Conservation (phyloP, 164 flowering plant species). For the Buxus sempervirens region DNA sequence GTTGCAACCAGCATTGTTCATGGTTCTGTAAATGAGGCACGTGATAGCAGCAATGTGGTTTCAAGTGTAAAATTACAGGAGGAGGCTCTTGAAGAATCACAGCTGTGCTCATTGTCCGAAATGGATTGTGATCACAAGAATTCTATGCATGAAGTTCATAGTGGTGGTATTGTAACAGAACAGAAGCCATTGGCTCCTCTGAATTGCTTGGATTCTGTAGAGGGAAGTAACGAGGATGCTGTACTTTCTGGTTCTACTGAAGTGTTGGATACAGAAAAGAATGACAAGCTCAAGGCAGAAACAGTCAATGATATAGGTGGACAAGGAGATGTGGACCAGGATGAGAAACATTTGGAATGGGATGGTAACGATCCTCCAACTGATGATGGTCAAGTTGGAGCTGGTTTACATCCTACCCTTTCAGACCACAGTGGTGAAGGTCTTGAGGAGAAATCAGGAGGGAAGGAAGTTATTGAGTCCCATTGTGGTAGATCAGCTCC, state of each 20-base stretch:
- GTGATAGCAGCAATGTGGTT: not conserved
- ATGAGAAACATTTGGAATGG: conserved; percentile 19
- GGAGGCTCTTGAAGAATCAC: conserved; percentile 20
- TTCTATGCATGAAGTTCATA: not conserved
- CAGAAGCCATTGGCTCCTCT: not conserved
- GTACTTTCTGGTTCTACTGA: conserved; percentile 16
- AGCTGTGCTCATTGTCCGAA: conserved; percentile 10
- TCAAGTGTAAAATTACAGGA: conserved; percentile 13
- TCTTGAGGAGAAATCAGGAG: conserved; percentile 27
- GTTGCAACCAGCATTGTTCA: not conserved
- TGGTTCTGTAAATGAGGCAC: not conserved
- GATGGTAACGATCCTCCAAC: conserved; percentile 13
- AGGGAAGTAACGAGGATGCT: conserved; percentile 8
- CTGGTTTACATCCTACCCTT: conserved; percentile 15
- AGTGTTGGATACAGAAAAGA: conserved; percentile 11
- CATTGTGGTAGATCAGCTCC: conserved; percentile 17
- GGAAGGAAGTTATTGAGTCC: conserved; percentile 25
- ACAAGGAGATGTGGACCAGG: conserved; percentile 7
- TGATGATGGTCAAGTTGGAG: conserved; percentile 18
- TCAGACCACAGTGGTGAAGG: conserved; percentile 16
- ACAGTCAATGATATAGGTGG: conserved; percentile 25
- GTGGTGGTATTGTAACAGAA: conserved; percentile 4
- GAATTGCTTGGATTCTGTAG: conserved; percentile 10
- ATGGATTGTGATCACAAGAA: conserved; percentile 8
- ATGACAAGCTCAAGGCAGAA: conserved; percentile 24